Percentiles rank a stretch among this genome's conserved stretches.
phyloP scores from a whole-genome alignment of 176 grass and related monocot genomes.

The Eleusine indica region DNA sequence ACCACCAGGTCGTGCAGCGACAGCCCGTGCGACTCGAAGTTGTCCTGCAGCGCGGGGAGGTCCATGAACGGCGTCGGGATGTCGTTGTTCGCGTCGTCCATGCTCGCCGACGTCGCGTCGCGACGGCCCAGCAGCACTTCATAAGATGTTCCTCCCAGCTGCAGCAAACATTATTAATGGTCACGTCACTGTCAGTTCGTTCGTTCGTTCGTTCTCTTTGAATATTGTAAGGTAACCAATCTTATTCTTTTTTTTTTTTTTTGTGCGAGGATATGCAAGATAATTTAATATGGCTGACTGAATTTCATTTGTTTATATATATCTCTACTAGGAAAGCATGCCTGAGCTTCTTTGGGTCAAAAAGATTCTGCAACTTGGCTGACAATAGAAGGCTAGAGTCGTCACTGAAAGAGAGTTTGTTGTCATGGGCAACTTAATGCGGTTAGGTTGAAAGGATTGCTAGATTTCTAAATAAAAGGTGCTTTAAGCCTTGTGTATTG shows the following conservation, averaged over 20 bases:
- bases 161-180: neutral
- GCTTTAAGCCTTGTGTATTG: neutral
- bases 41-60: slow-evolving; percentile 51
- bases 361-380: neutral
- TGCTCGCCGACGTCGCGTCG: slow-evolving; percentile 67
- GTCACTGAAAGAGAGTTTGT: neutral
- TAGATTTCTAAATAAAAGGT: slow-evolving; percentile 25
- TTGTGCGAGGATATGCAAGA: too few species aligned
- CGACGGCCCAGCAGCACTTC: slow-evolving; percentile 65
- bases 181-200: neutral
- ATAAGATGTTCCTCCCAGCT: slow-evolving; percentile 75
- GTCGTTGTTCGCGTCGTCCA: slow-evolving; percentile 46
- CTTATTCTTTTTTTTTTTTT: too few species aligned
- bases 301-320: too few species aligned
- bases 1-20: slow-evolving; percentile 69
- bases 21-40: slow-evolving; percentile 64
- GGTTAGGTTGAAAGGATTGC: neutral
- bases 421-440: neutral
- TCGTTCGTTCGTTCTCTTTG: neutral
- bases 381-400: neutral
- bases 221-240: neutral
- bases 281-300: too few species aligned
- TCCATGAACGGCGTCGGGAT: slow-evolving; percentile 66
- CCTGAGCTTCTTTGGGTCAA: neutral
- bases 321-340: too few species aligned